A percentile compares a stretch with the other conserved stretches of the same genome.
These are phyloP conservation scores for Zostera marina DNA, from an alignment of 116 monocot genomes.

Conservation along the genomic window DNA sequence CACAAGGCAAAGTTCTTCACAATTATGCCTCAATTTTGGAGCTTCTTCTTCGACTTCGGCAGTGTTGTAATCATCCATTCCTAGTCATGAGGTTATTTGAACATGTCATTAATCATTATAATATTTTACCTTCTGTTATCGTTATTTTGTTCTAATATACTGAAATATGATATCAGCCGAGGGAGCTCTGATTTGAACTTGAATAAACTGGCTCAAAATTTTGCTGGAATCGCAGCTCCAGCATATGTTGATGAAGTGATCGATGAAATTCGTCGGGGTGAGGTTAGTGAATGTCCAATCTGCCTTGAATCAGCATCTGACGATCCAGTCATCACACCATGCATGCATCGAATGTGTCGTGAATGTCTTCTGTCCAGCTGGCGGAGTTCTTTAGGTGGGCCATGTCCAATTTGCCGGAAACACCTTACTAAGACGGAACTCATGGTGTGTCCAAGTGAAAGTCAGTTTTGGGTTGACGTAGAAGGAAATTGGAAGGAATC, in stretches of 20 bases:
- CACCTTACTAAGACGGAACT: conserved; percentile 32
- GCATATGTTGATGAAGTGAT: conserved; percentile 72
- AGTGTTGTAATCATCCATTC: conserved; percentile 88
- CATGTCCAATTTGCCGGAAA: conserved; percentile 67
- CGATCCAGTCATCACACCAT: conserved; percentile 76
- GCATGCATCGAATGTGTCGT: conserved; percentile 77
- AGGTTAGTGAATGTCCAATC: conserved; percentile 64
- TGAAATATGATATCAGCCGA: conserved; percentile 13
- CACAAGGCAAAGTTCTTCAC: conserved; percentile 77
- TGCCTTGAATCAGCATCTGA: conserved; percentile 80
- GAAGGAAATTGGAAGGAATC: conserved; percentile 72
- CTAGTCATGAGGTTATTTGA: conserved; percentile 51
- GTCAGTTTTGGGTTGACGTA: conserved; percentile 34
- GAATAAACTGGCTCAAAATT: conserved; percentile 36
- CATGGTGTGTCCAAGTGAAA: conserved; percentile 37
- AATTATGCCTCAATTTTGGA: conserved; percentile 90
- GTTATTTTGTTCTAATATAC: not conserved
- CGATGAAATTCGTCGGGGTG: conserved; percentile 49
- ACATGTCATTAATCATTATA: too few species aligned
- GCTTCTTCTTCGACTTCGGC: conserved; percentile 65
- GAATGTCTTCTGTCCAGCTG: conserved; percentile 74
- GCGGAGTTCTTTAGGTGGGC: conserved; percentile 34
- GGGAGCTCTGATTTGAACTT: conserved; percentile 33
- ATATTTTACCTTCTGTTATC: not conserved
- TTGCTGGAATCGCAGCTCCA: conserved; percentile 22